Evolutionary conservation across 1,139 yeast species (phyloP), one percentile per base, ranked within the genome.

Genomic region (Yamadazyma pseudoaaseri): DNA sequence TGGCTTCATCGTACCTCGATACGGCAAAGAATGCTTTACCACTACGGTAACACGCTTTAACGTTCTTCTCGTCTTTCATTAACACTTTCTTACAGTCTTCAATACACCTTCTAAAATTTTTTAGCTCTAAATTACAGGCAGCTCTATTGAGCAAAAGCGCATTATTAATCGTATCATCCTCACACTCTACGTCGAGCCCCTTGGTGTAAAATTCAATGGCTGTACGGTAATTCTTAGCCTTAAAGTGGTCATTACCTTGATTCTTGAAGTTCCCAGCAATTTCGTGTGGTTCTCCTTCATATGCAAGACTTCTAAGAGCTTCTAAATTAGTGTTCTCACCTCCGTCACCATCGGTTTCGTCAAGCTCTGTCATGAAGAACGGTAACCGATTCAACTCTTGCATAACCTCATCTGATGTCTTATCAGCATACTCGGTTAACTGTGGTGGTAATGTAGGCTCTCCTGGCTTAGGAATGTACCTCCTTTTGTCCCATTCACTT

Each of bases 231-330:
- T 81, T 78, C 47, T 82, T 85, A 6, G 64, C 66, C 54, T 76
- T 81, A 62, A 73, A 92, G 42, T 86, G 76, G 15, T 87, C 97
- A 53, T 94, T 92, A 8, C 98, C 99, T 55, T 92, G 97, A 43
- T 76, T 81, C 47, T 89, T 89, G 66, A 90, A 92, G 52, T 89
- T 89, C 20, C 77, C 73, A 2, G 97, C 97, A 30, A 90, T 68
- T 51, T 92, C 98, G 48, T 84, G 80, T 0, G 97, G 97, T 42
- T 87, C 96, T 22, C 98, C 98, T 33, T 92, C 98, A 53, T 86
- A 90, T 0, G 95, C 97, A 50, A 94, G 68, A 9, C 96, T 92
- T 53, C 81, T 82, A 42, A 92, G 70, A 0, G 98, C 98, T 53
- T 92, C 97, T 15, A 94, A 62, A 34, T 78, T 81, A 5, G 70